Percentiles rank a stretch among this genome's conserved stretches.
phyloP scores from a whole-genome alignment of 148 eudicot species.

The Persicaria maculosa region DNA sequence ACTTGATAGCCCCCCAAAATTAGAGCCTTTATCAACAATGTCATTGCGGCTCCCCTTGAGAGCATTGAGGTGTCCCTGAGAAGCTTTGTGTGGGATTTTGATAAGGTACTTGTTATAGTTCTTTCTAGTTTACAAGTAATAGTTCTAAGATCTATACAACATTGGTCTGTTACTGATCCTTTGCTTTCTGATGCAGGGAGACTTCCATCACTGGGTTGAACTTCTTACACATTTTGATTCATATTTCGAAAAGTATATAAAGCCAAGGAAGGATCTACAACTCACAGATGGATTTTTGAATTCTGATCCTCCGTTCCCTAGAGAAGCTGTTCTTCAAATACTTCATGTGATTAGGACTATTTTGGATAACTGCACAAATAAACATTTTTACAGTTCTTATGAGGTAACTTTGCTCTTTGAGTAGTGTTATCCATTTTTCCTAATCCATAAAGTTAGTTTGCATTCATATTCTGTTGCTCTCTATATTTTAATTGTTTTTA shows the following conservation, averaged over 20 bases:
- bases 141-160: background rate
- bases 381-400: constrained; percentile 81
- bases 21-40: constrained; percentile 60
- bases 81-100: constrained; percentile 87
- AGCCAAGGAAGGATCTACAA: constrained; percentile 80
- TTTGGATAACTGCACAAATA: constrained; percentile 90
- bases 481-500: background rate
- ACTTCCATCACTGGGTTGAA: constrained; percentile 94
- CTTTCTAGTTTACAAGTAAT: background rate
- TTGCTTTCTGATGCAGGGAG: constrained; percentile 53
- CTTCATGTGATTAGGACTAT: constrained; percentile 78
- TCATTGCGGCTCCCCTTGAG: constrained; percentile 65
- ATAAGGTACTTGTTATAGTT: constrained; percentile 53
- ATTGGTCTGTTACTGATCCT: constrained; percentile 11
- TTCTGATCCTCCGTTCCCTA: constrained; percentile 88
- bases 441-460: constrained; percentile 4
- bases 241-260: constrained; percentile 76
- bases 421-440: background rate
- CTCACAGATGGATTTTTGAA: constrained; percentile 70
- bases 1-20: constrained; percentile 82
- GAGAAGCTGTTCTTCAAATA: constrained; percentile 82
- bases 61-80: constrained; percentile 70
- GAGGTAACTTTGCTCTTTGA: constrained; percentile 49
- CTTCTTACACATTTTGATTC: constrained; percentile 87
- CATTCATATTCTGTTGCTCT: background rate